Percentiles rank a stretch among this genome's conserved stretches.
These are phyloP conservation scores for Aspergillus sp. DNA, from an alignment of 2,329 filamentous ascomycete species.

Conservation along the genomic window DNA sequence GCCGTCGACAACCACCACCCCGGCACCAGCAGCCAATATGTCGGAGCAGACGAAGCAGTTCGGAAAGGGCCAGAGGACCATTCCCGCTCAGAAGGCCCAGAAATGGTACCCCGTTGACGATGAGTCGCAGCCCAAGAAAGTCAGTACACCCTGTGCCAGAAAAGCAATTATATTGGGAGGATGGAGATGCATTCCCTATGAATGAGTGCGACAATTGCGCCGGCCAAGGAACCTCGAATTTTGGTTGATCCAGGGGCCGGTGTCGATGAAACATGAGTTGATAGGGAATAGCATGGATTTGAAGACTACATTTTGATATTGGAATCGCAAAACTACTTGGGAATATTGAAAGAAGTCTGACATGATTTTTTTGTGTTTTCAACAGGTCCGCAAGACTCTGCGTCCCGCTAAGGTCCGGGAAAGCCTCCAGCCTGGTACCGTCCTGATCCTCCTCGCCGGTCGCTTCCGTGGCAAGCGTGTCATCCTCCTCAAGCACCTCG, in stretches of 20 bases:
- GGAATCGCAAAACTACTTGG: slow-evolving; percentile 2
- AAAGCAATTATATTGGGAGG: slow-evolving; percentile 6
- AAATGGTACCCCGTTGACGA: slow-evolving; percentile 99
- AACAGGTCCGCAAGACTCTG: slow-evolving; percentile 88
- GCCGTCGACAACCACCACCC: slow-evolving; percentile 38
- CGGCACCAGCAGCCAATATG: slow-evolving; percentile 48
- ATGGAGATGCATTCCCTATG: slow-evolving; percentile 22
- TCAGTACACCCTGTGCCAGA: slow-evolving; percentile 54
- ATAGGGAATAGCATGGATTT: slow-evolving; percentile 18
- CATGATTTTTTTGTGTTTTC: slow-evolving; percentile 16
- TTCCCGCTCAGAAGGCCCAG: slow-evolving; percentile 86
- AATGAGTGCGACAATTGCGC: slow-evolving; percentile 27
- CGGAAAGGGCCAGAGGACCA: slow-evolving; percentile 90
- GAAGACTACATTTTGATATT: neutral
- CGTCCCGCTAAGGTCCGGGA: slow-evolving; percentile 82
- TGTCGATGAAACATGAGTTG: slow-evolving; percentile 15
- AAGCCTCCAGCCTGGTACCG: slow-evolving; percentile 86
- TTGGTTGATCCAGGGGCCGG: slow-evolving; percentile 12
- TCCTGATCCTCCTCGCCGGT: slow-evolving; percentile 98
- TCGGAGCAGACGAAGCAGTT: slow-evolving; percentile 82
- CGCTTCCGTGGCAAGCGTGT: slow-evolving; percentile 99
- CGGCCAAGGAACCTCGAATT: slow-evolving; percentile 13
- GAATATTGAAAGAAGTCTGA: slow-evolving; percentile 13
- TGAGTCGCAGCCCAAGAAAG: slow-evolving; percentile 84
- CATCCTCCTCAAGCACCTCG: slow-evolving; percentile 94